Conservation (phyloP, 768 basidiomycete species). For the Fibroporia radiculosa region DNA sequence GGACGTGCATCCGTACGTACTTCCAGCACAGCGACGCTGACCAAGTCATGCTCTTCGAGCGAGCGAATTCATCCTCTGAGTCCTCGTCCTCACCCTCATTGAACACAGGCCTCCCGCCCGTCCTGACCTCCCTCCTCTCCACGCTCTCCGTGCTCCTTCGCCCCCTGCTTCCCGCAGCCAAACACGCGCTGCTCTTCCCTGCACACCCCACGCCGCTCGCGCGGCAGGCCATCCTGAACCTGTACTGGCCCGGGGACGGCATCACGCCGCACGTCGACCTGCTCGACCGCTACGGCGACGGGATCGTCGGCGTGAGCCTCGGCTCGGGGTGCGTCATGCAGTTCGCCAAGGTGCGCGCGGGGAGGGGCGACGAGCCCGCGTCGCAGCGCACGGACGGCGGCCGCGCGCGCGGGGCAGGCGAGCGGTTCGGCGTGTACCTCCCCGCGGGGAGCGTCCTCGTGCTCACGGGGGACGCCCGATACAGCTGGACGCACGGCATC, state of each 20-base stretch:
- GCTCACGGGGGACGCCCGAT: slow-evolving; percentile 75
- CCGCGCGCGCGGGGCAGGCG: background rate
- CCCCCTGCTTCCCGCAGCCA: slow-evolving; percentile 40
- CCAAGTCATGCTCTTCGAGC: slow-evolving; percentile 85
- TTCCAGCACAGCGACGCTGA: slow-evolving; percentile 47
- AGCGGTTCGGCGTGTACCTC: slow-evolving; percentile 51
- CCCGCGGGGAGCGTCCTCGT: slow-evolving; percentile 72
- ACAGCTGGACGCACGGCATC: slow-evolving; percentile 87
- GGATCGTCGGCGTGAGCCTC: slow-evolving; percentile 83
- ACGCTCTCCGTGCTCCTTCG: slow-evolving; percentile 40
- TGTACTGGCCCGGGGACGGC: slow-evolving; percentile 85
- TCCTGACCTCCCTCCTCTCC: slow-evolving; percentile 47
- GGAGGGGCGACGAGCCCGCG: slow-evolving; percentile 1
- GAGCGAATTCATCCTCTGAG: slow-evolving; percentile 17
- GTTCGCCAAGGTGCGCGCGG: slow-evolving; percentile 33
- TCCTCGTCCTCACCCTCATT: too few relatives aligned
- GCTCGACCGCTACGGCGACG: slow-evolving; percentile 76
- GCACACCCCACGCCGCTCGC: slow-evolving; percentile 33
- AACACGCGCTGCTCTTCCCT: slow-evolving; percentile 58
- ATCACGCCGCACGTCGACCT: slow-evolving; percentile 88
- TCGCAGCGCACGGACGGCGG: slow-evolving; percentile 4
- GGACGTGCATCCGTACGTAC: slow-evolving; percentile 50
- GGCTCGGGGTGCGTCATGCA: slow-evolving; percentile 76
- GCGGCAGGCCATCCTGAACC: slow-evolving; percentile 84
- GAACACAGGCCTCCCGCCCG: slow-evolving; percentile 43